Evolutionary conservation across 140 eudicot genomes (phyloP), one percentile per base, ranked within the genome.

Genomic region (Stevia rebaudiana): DNA sequence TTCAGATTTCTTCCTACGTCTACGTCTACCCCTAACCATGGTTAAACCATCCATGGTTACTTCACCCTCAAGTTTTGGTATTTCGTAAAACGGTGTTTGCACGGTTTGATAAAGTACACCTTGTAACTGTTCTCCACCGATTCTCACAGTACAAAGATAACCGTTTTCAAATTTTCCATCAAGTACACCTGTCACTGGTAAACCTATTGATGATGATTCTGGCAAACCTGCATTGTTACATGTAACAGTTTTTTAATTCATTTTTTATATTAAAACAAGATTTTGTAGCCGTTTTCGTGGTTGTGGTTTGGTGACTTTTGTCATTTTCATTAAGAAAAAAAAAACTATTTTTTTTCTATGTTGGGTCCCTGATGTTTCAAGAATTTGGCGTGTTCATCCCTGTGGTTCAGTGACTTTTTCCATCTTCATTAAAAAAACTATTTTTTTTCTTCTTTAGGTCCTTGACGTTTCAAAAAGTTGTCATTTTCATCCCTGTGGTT

Each of bases 101-200:
- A 81, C 71, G 41, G 79, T 58, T 48, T 88, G 96, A 79, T 92
- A 92, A 35, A 92, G 89, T 19, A 92, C 96, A 0, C 98, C 98
- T 63, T 84, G 86, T 41, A 92, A 78, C 49, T 79, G 79, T 72
- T 85, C 90, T 6, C 78, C 69, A 11, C 96, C 98, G 17, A 88
- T 76, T 24, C 68, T 82, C 28, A 92, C 94, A 5, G 95, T 92
- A 56, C 91, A 79, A 48, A 92, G 86, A 76, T 92, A 92, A 19
- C 98, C 98, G 16, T 87, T 83, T 16, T 92, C 98, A 24, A 87
- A 84, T 69, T 91, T 88, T 13, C 98, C 98, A 33, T 87, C 92
- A 11, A 91, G 83, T 53, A 88, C 80, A 3, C 98, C 98, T 6
- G 74, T 69, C 60, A 92, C 94, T 3, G 86, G 74, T 16, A 76